Conservation (phyloP, 306 rosid species). For the Nissolia schottii region DNA sequence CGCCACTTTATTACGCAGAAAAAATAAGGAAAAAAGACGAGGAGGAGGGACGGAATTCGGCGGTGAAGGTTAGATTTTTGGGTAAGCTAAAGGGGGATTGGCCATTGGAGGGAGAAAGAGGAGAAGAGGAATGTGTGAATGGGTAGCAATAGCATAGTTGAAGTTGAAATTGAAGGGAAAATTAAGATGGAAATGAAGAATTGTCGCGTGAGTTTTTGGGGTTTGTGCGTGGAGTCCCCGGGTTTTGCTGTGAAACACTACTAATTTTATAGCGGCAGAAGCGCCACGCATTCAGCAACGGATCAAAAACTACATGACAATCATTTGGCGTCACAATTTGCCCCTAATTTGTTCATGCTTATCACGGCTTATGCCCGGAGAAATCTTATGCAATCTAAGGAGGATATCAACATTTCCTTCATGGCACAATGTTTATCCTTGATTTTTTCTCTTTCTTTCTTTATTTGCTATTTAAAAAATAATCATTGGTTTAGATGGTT, state of each 20-base stretch:
- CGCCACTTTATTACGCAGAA: neutral
- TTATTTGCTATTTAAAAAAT: too few species aligned
- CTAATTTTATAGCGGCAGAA: neutral
- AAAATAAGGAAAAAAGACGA: neutral
- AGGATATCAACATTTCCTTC: too few species aligned
- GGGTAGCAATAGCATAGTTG: neutral
- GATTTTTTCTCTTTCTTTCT: too few species aligned
- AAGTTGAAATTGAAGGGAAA: neutral
- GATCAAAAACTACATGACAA: too few species aligned
- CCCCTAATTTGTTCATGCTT: neutral
- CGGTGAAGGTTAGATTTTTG: neutral
- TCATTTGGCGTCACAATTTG: neutral
- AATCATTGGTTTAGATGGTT: too few species aligned
- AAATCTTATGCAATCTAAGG: too few species aligned
- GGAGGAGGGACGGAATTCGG: neutral
- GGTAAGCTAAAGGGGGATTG: neutral
- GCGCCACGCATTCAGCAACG: conserved; percentile 21
- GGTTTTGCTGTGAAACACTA: neutral
- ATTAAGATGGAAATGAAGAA: neutral
- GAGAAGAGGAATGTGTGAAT: neutral
- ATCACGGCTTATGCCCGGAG: conserved; percentile 9
- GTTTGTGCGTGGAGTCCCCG: neutral
- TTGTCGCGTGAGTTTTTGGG: neutral
- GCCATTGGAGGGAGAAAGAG: neutral
- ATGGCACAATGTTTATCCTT: too few species aligned